Base-by-base conservation (phyloP, 1,284 basidiomycete genomes). In the Omphalotus olearius region DNA sequence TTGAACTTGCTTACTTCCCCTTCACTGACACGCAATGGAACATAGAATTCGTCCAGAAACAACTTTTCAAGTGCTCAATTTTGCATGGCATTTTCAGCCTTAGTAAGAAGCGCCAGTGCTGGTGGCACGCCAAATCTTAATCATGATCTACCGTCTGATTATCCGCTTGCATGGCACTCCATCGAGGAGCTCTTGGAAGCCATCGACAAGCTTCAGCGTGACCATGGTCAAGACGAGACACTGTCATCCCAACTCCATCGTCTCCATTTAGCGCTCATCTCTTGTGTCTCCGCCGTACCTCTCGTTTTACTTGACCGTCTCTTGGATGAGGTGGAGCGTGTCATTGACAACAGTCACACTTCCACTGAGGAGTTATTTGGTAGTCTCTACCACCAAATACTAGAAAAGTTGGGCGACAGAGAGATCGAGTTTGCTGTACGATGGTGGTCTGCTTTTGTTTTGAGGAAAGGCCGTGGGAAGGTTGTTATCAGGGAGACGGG, bases 1-100 rank as follows among this genome's bases (percentile, higher is more conserved):
- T 23, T 7, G 30, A 3, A 13, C 30, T 10, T 7, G 13, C 30
- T 30, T 47, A 50, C 6, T 30, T 30, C 36, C 23, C 35, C 36
- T 43, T 28, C 30, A 42, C 33, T n/a, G 35, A n/a, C 16, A 18
- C 14, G 25, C 14, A 50, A 7, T 6, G n/a, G n/a, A 46, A 20
- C 47, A 40, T 59, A 90, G 87, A 89, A 88, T 63, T 83, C 87
- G 1, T 62, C 61, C 0, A 75, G 84, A 42, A 79, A 73, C 16
- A 74, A 70, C 56, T 67, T 89, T 14, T 85, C 70, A 55, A 75
- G 75, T 0, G 51, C 69, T 0, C 88, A 90, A 60, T 69, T 89
- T 6, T 68, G 80, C 35, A 71, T 88, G 35, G 86, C 87, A 11
- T 88, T 80, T 59, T 70, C 83, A 13, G 74, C 83, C 5, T 73